Conservation (phyloP, 2,329 filamentous ascomycete species). For the Didymella segeticola region DNA sequence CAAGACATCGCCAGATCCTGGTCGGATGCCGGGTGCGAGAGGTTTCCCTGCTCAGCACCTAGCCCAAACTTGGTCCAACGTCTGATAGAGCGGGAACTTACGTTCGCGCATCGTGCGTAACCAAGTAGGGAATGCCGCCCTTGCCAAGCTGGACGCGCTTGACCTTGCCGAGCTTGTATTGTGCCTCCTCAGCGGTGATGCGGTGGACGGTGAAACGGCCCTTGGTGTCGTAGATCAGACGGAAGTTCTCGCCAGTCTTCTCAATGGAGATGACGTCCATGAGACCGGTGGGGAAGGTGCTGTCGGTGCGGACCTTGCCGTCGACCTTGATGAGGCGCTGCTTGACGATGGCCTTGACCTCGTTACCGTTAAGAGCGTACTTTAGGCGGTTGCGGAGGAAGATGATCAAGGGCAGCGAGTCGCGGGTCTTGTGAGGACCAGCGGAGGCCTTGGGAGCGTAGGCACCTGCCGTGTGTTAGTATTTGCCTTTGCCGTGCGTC, state of each 20-base stretch:
- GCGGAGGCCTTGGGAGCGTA: slow-evolving; percentile 71
- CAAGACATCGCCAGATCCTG: slow-evolving; percentile 79
- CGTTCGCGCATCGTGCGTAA: slow-evolving; percentile 99
- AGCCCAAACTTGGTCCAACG: slow-evolving; percentile 75
- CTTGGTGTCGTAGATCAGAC: slow-evolving; percentile 99
- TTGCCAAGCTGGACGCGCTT: slow-evolving; percentile 99
- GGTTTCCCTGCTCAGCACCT: slow-evolving; percentile 43
- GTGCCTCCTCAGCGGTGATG: slow-evolving; percentile 97
- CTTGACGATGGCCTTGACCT: slow-evolving; percentile 98
- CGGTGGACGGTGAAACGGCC: slow-evolving; percentile 99
- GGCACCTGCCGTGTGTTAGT: slow-evolving; percentile 46
- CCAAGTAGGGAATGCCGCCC: slow-evolving; percentile 99
- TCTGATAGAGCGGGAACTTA: slow-evolving; percentile 99
- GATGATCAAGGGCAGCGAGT: slow-evolving; percentile 98
- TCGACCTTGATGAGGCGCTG: slow-evolving; percentile 99
- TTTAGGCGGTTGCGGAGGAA: slow-evolving; percentile 83
- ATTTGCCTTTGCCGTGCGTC: slow-evolving; percentile 7
- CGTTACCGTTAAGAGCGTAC: slow-evolving; percentile 98
- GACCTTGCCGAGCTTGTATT: slow-evolving; percentile 99
- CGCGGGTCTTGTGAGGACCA: slow-evolving; percentile 99
- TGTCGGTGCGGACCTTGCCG: slow-evolving; percentile 98
- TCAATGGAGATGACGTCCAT: slow-evolving; percentile 99
- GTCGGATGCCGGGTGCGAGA: slow-evolving; percentile 95
- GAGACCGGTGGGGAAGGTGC: slow-evolving; percentile 96
- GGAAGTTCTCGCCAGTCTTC: slow-evolving; percentile 99